Percentiles rank a stretch among this genome's conserved stretches.
phyloP scores from a whole-genome alignment of 139 green algal species.

The Picochlorum sp. region DNA sequence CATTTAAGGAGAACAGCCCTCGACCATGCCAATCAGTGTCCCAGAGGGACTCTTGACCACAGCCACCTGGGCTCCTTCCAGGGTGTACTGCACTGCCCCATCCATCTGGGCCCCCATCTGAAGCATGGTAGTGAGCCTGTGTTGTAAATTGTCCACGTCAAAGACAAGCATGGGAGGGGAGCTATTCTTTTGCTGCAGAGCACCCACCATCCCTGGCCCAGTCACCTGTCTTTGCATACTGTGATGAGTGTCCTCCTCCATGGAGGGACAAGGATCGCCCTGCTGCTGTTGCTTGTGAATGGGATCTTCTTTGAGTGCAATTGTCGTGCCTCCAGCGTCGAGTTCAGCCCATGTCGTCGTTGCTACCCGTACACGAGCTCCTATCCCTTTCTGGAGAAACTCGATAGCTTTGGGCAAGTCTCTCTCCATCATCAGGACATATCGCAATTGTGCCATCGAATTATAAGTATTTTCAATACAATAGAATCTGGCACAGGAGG shows the following conservation, averaged over 20 bases:
- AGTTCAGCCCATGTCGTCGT: conserved; percentile 70
- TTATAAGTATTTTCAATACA: not conserved
- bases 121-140: conserved; percentile 45
- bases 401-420: conserved; percentile 52
- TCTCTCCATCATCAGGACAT: conserved; percentile 61
- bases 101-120: conserved; percentile 55
- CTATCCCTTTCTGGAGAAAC: conserved; percentile 66
- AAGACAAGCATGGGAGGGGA: conserved; percentile 55
- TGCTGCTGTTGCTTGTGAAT: conserved; percentile 35
- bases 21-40: conserved; percentile 56
- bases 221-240: too few species aligned
- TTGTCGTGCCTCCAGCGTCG: conserved; percentile 26
- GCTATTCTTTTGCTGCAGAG: conserved; percentile 20
- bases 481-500: too few species aligned
- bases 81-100: conserved; percentile 54
- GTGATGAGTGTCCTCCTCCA: too few species aligned
- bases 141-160: conserved; percentile 59
- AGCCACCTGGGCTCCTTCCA: conserved; percentile 47
- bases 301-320: conserved; percentile 21
- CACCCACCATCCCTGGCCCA: too few species aligned
- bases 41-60: conserved; percentile 46
- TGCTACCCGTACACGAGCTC: conserved; percentile 43
- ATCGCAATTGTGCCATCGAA: conserved; percentile 11
- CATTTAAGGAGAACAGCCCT: conserved; percentile 6
- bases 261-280: not conserved